Conservation (phyloP, 1,284 basidiomycete genomes). For the Psilocybe mexicana region DNA sequence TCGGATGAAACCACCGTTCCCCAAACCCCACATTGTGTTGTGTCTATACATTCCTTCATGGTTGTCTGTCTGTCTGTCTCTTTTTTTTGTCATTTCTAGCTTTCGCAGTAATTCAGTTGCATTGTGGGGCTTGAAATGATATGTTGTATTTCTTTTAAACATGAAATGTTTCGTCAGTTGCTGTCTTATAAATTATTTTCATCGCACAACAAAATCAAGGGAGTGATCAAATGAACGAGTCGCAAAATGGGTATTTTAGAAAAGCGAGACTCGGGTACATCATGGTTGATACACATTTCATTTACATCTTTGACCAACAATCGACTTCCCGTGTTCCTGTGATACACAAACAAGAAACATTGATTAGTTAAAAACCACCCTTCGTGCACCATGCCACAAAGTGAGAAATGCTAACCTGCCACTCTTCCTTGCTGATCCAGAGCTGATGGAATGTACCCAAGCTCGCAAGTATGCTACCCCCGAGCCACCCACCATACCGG, state of each 20-base stretch:
- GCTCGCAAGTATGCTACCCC: constrained; percentile 90
- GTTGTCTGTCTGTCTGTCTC: background rate
- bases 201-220: background rate
- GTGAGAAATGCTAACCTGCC: constrained; percentile 59
- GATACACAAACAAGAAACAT: background rate
- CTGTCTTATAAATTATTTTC: background rate
- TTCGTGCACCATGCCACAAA: background rate
- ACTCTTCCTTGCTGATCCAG: constrained; percentile 92
- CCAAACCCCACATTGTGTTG: constrained; percentile 16
- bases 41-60: constrained; percentile 25
- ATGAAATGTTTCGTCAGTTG: background rate
- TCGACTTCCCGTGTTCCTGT: constrained; percentile 76
- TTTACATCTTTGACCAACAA: constrained; percentile 80
- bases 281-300: constrained; percentile 31
- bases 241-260: constrained; percentile 11
- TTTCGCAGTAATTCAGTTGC: constrained; percentile 14
- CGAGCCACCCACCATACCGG: constrained; percentile 89
- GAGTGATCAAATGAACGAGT: too few relatives aligned
- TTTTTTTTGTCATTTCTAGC: constrained; percentile 7
- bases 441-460: constrained; percentile 96
- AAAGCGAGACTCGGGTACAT: background rate
- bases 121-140: constrained; percentile 3
- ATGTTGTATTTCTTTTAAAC: constrained; percentile 9
- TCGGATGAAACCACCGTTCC: constrained; percentile 8
- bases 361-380: background rate